Conservation (phyloP, 148 eudicot species). For the Chenopodium berlandieri region DNA sequence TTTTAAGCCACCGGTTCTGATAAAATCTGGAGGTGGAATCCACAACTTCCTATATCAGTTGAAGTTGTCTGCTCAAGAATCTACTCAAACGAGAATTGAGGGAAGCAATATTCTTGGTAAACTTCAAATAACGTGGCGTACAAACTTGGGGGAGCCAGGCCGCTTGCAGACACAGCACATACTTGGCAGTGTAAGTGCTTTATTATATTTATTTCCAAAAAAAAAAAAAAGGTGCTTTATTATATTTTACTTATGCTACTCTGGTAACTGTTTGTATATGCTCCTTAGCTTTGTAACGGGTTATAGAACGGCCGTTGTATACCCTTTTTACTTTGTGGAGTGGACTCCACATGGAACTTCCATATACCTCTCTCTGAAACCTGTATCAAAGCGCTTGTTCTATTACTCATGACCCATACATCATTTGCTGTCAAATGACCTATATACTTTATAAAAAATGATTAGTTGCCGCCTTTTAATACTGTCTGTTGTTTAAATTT, state of each 20-base stretch:
- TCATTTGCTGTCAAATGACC: background rate
- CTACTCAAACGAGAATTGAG: slow-evolving; percentile 54
- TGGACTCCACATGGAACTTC: background rate
- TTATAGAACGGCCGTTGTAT: too few species aligned
- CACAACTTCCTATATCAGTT: slow-evolving; percentile 81
- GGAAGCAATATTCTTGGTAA: slow-evolving; percentile 92
- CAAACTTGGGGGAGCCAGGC: slow-evolving; percentile 98
- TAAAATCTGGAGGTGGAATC: slow-evolving; percentile 92
- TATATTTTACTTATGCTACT: background rate
- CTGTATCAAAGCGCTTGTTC: too few species aligned
- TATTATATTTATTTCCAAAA: background rate
- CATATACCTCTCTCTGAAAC: background rate
- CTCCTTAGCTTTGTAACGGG: background rate
- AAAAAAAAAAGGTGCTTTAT: slow-evolving; percentile 22
- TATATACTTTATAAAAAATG: background rate
- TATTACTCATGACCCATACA: background rate
- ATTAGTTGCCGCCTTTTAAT: background rate
- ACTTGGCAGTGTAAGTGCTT: slow-evolving; percentile 83
- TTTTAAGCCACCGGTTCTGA: slow-evolving; percentile 74
- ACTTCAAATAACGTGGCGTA: slow-evolving; percentile 98
- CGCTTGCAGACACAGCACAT: slow-evolving; percentile 98
- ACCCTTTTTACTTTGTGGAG: background rate
- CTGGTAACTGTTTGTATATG: background rate
- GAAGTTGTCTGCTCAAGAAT: slow-evolving; percentile 55
- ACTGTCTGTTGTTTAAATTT: background rate